Conservation (phyloP, 106 monocot species). For the Allium fistulosum region DNA sequence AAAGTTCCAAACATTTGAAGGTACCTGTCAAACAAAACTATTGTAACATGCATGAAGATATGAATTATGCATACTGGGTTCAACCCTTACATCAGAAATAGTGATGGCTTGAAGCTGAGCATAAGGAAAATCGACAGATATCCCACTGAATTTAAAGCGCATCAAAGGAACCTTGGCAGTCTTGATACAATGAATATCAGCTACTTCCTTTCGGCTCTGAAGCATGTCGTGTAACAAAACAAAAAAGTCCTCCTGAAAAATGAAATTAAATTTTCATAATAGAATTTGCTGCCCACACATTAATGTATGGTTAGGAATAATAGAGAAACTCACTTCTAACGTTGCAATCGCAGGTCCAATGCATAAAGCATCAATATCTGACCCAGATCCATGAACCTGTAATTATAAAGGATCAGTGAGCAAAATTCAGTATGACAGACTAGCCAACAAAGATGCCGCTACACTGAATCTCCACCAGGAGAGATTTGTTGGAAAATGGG, state of each 20-base stretch:
- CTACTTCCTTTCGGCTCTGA: slow-evolving; percentile 30
- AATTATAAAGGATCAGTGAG: not conserved
- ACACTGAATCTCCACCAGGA: too few species aligned
- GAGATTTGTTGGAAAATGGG: too few species aligned
- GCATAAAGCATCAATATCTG: slow-evolving; percentile 42
- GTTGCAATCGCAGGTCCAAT: slow-evolving; percentile 26
- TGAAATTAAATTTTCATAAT: not conserved
- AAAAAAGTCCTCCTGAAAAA: slow-evolving; percentile 39
- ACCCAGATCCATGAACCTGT: slow-evolving; percentile 34
- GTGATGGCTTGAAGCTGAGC: slow-evolving; percentile 20
- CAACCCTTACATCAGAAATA: slow-evolving; percentile 23
- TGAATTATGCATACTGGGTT: too few species aligned
- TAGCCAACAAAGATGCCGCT: too few species aligned
- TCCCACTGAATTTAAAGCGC: slow-evolving; percentile 42
- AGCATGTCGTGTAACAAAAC: slow-evolving; percentile 21
- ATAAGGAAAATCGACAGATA: slow-evolving; percentile 39
- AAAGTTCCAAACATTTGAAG: not conserved
- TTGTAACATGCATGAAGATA: not conserved
- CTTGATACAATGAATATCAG: slow-evolving; percentile 28
- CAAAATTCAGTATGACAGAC: not conserved
- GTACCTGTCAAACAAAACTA: not conserved
- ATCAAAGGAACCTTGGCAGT: slow-evolving; percentile 38
- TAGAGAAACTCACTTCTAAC: slow-evolving; percentile 24
- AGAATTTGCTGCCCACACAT: not conserved
- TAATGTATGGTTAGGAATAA: not conserved